Evolutionary conservation across 2,329 filamentous ascomycete genomes (phyloP).

Genomic region (Penicillium sp.): DNA sequence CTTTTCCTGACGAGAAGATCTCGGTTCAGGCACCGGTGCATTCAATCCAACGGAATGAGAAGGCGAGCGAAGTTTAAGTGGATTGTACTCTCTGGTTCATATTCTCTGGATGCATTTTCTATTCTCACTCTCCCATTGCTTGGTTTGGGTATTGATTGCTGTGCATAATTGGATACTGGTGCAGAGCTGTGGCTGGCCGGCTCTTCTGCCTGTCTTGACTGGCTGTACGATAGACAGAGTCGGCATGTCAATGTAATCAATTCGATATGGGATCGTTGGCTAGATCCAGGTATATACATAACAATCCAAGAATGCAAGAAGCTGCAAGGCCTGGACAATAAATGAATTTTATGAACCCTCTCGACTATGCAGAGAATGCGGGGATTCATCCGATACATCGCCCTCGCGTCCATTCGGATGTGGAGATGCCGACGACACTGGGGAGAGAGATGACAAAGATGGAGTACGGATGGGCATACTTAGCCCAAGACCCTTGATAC

Average conservation of each 20-base stretch:
- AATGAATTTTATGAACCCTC: constrained; percentile 13
- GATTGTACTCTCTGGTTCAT: too few species aligned
- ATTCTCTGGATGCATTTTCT: too few species aligned
- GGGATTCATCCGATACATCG: constrained; percentile 12
- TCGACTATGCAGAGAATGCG: constrained; percentile 11
- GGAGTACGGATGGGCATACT: constrained; percentile 28
- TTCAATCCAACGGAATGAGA: too few species aligned
- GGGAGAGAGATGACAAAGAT: constrained; percentile 31
- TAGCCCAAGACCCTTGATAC: constrained; percentile 33
- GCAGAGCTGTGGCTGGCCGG: too few species aligned
- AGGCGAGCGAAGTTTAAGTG: too few species aligned
- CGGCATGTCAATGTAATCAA: not conserved
- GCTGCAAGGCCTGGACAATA: too few species aligned
- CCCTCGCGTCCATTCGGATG: constrained; percentile 11
- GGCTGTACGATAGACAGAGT: not conserved
- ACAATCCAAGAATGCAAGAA: not conserved
- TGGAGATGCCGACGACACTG: constrained; percentile 25
- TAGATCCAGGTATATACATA: constrained; percentile 2
- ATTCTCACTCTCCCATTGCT: too few species aligned
- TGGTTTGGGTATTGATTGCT: too few species aligned
- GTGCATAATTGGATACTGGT: too few species aligned
- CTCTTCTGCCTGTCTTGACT: too few species aligned
- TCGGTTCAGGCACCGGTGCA: too few species aligned
- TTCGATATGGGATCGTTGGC: not conserved
- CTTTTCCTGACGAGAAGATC: constrained; percentile 3